Evolutionary conservation across 495 filamentous ascomycete genomes (phyloP).

Genomic region (Jackrogersella minutella): DNA sequence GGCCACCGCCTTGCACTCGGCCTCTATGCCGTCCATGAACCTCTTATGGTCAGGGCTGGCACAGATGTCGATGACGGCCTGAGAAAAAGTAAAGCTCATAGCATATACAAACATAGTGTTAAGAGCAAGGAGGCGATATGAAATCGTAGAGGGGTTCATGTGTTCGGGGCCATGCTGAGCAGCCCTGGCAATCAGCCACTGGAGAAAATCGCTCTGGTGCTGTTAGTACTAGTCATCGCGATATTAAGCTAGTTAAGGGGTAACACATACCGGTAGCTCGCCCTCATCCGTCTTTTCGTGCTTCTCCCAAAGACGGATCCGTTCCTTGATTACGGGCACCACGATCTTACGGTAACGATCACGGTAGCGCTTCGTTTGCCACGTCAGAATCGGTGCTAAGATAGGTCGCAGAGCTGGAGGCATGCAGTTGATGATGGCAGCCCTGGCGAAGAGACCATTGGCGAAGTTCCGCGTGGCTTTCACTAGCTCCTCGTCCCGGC

Average conservation of each 20-base stretch:
- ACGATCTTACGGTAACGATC: not conserved
- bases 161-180: not conserved
- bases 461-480: not conserved
- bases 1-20: not conserved
- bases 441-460: not conserved
- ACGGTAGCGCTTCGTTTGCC: not conserved
- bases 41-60: not conserved
- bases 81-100: not conserved
- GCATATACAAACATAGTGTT: conserved; percentile 9
- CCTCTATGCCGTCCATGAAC: not conserved
- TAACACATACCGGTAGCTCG: not conserved
- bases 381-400: not conserved
- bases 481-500: not conserved
- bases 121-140: not conserved
- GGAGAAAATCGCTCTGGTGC: not conserved
- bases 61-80: not conserved
- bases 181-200: not conserved
- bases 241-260: not conserved
- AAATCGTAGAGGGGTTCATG: not conserved
- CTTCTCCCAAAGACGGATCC: not conserved
- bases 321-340: not conserved
- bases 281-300: not conserved
- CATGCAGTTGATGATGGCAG: not conserved
- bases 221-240: not conserved
- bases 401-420: not conserved